Base-by-base conservation (phyloP, 495 filamentous ascomycete species). In the Xylaria bambusicola region DNA sequence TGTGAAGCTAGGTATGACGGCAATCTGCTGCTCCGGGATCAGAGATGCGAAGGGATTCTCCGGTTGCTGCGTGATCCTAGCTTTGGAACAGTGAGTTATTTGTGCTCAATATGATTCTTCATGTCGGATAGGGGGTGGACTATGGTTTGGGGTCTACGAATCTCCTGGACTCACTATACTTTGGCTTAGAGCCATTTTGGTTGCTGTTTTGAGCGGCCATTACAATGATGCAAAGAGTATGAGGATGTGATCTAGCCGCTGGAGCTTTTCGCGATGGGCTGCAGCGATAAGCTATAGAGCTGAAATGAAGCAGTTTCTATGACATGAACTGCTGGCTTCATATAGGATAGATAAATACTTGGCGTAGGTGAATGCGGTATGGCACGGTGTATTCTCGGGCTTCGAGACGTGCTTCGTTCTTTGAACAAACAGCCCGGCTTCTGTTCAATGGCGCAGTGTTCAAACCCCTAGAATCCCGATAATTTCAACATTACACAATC, bases 1-100 rank as follows among this genome's bases (percentile, higher is more conserved):
- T 18, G 89, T 93, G 75, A 96, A 97, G 13, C 82, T 87, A 0
- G 94, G 94, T 54, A 98, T 84, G 33, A 96, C 82, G 35, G 86
- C 89, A 62, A 95, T 88, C 17, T 85, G 80, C 76, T 98, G 94
- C 65, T 93, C 83, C 29, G 90, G 87, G 61, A 98, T 96, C 62
- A 98, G 78, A 35, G 80, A 74, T 52, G 90, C 87, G 72, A 92
- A 97, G 21, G 93, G 92, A 78, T 97, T 98, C 78, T 96, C 93
- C 66, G 91, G 86, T 71, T 97, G 91, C 52, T 74, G 71, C 27
- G 67, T 70, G 55, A 69, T 78, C 80, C 81, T 82, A 82, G 78
- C 82, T 84, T 82, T 69, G 72, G 77, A 70, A 81, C 79, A 80
- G 80, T 84, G 75, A 84, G 80, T 68, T 10, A 67, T 77, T 73